Evolutionary conservation across 805 yeast species (phyloP), one percentile per base, ranked within the genome.

Genomic region (Metschnikowia dekortorum): DNA sequence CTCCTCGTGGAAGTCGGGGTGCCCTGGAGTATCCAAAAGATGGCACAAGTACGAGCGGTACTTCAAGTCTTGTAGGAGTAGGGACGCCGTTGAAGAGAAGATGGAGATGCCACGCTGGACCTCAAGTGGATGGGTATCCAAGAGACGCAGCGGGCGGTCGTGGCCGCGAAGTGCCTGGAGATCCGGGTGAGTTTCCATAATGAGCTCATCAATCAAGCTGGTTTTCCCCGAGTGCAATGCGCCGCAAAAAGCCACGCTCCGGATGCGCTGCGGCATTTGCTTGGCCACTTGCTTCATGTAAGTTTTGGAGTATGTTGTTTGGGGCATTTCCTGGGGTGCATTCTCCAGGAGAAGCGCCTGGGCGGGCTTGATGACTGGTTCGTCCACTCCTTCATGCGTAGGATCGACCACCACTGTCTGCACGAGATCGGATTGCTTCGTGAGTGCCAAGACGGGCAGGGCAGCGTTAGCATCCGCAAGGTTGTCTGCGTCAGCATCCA

Each of bases 1-100:
- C 57, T 94, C 97, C 61, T 89, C 97, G 30, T 74, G 68, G 61
- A 94, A 94, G 61, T 89, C 84, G 0, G 80, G 78, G 66, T 94
- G 98, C 0, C 99, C 99, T 0, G 99, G 99, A 0, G 96, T 74
- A 60, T 95, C 99, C 0, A 89, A 56, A 0, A 91, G 53, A 60
- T 86, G 88, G 18, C 84, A 59, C 0, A 81, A 79, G 14, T 70
- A 66, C 0, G 96, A 84, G 53, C 78, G 80, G 11, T 64, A 67
- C 13, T 67, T 67, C 30, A 80, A 53, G 60, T 81, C 81, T 0
- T 78, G 79, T 13, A 85, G 64, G 6, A 91, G 63, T 8, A 88
- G 57, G 0, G 92, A 71, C 55, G 86, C 74, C 0, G 89, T 83
- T 1, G 84, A 69, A 1, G 85, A 47, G 58, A 83, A 83, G 13